These are phyloP conservation scores for Letharia lupina DNA, from an alignment of 495 filamentous ascomycete species.

Conservation along the genomic window DNA sequence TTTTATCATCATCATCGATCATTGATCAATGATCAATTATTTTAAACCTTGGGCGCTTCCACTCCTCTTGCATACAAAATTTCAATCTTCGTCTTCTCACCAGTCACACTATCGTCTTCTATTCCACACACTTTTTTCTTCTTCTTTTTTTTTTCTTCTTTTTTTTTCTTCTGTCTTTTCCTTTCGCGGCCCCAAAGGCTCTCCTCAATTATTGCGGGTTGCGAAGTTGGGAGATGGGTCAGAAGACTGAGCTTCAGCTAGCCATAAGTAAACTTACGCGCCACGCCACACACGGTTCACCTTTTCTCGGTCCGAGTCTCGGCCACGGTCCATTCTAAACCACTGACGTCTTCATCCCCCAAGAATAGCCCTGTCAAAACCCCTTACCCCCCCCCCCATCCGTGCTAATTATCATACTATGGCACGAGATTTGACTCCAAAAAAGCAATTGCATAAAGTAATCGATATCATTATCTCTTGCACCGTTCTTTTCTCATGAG, in stretches of 20 bases:
- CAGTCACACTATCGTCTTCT: no score
- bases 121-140: no score
- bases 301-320: not conserved
- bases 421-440: not conserved
- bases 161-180: no score
- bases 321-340: slow-evolving; percentile 3
- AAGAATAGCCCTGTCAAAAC: not conserved
- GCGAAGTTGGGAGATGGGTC: no score
- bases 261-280: not conserved
- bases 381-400: no score
- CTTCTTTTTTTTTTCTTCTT: not conserved
- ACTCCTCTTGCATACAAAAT: not conserved
- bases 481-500: not conserved
- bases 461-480: not conserved
- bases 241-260: not conserved
- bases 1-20: not conserved
- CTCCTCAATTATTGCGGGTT: not conserved
- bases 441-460: not conserved
- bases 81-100: not conserved
- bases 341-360: slow-evolving; percentile 1
- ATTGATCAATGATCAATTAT: not conserved
- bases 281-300: not conserved
- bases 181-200: not conserved
- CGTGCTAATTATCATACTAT: not conserved
- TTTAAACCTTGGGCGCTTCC: not conserved